Evolutionary conservation across 176 grass and related monocot genomes (phyloP).

Genomic region (Hsuehochloa calcarea): DNA sequence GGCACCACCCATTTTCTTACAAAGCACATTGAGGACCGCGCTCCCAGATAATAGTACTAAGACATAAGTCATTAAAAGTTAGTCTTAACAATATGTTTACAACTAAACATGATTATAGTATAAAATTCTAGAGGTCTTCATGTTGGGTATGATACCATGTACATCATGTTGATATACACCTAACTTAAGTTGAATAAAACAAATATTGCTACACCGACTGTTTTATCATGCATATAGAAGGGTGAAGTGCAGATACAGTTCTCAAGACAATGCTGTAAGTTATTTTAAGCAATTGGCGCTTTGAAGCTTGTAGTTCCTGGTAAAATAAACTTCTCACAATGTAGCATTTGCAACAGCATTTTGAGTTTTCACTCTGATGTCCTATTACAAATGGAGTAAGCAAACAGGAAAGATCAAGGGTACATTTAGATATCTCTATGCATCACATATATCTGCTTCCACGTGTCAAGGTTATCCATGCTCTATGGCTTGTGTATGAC

Average conservation of each 20-base stretch:
- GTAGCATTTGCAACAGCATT: neutral
- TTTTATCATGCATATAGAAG: slow-evolving; percentile 23
- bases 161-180: slow-evolving; percentile 4
- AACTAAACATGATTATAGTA: neutral
- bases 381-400: slow-evolving; percentile 12
- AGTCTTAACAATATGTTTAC: slow-evolving; percentile 1
- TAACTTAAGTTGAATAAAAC: slow-evolving; percentile 3
- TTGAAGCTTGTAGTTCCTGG: neutral
- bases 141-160: neutral
- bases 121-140: neutral
- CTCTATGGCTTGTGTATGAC: slow-evolving; percentile 20
- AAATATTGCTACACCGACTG: neutral
- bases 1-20: neutral
- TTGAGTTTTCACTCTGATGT: neutral
- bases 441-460: slow-evolving; percentile 18
- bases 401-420: neutral
- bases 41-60: neutral
- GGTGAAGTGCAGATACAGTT: neutral
- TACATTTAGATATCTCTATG: slow-evolving; percentile 5
- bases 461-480: slow-evolving; percentile 39
- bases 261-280: neutral
- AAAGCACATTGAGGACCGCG: slow-evolving; percentile 8
- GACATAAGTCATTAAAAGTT: neutral
- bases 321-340: neutral
- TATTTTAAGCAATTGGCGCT: neutral